Evolutionary conservation across 106 monocot genomes (phyloP).

Genomic region (Iris macrosiphon): DNA sequence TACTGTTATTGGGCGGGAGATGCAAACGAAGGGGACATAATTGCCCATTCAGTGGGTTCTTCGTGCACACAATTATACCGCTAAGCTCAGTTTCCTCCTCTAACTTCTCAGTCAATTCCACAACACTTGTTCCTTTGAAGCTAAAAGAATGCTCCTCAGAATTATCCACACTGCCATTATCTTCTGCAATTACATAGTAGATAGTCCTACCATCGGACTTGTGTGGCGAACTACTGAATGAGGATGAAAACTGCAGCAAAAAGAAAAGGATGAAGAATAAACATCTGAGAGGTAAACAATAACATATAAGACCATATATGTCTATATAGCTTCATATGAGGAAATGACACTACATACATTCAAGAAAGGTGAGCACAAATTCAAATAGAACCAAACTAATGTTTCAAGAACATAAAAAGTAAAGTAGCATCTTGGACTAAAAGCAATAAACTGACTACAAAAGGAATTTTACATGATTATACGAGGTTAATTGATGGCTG

Average conservation of each 20-base stretch:
- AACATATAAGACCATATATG: too few relatives aligned
- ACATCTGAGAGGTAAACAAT: too few relatives aligned
- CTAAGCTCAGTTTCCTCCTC: constrained; percentile 55
- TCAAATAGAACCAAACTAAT: too few relatives aligned
- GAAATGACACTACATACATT: too few relatives aligned
- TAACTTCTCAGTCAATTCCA: constrained; percentile 48
- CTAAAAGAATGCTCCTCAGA: constrained; percentile 17
- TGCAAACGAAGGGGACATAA: constrained; percentile 59
- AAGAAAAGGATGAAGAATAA: constrained; percentile 2
- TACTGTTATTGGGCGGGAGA: constrained; percentile 61
- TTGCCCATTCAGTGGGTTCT: constrained; percentile 39
- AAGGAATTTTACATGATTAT: too few relatives aligned
- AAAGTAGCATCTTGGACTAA: too few relatives aligned
- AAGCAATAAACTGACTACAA: too few relatives aligned
- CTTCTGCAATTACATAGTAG: constrained; percentile 48
- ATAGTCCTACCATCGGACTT: constrained; percentile 70
- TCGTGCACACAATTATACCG: constrained; percentile 62
- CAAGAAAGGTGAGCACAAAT: too few relatives aligned
- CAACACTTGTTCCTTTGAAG: constrained; percentile 62
- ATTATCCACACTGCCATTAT: constrained; percentile 33
- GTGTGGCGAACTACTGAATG: constrained; percentile 32
- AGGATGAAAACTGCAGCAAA: constrained; percentile 37
- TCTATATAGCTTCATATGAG: too few relatives aligned
- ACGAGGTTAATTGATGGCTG: too few relatives aligned
- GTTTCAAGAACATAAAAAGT: too few relatives aligned